Evolutionary conservation across 176 grass and related monocot genomes (phyloP), one percentile per base, ranked within the genome.

Genomic region (Zizania latifolia): DNA sequence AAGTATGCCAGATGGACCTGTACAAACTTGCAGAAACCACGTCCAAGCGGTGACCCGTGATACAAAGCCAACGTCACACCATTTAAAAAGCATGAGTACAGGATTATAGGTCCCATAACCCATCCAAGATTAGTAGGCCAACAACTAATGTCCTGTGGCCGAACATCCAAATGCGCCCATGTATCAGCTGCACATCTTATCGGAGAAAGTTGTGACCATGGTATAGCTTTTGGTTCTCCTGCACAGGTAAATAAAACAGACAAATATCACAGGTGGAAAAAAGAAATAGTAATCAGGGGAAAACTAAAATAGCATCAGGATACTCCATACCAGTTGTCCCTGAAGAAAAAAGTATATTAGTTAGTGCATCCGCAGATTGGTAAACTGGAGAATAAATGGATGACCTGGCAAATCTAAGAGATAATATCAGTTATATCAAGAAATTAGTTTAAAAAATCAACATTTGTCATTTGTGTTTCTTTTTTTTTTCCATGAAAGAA

Each of bases 211-310:
- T 94, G 91, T 54, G 94, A 88, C 94, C 94, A 98, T 54, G 91
- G 94, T 87, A 98, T 86, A 71, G 94, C 94, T 81, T 98, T 98
- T 79, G 94, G 94, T 23, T 98, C 94, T 38, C 94, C 94, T 98
- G 84, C 75, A 77, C 44, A 66, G 75, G 70, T 39, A 77, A 86
- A 78, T 51, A 32, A 75, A 70, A 70, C 17, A 71, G 12, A 2
- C 50, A 61, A 76, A 67, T 63, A 62, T 29, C 24, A 55, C 8
- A 21, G 45, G 8, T 15, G 45, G 72, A 53, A 23, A 31, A 43
- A 37, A 75, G 57, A 67, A 62, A 55, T 6, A 4, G 28, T 40
- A 38, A 75, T 21, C 24, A 57, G 3, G 53, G 16, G 46, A 21
- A 40, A 59, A 70, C 63, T 14, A 77, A 35, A 45, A 79, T 4